Evolutionary conservation across 1,284 basidiomycete species (phyloP).

Genomic region (Butyriboletus appendiculatus): DNA sequence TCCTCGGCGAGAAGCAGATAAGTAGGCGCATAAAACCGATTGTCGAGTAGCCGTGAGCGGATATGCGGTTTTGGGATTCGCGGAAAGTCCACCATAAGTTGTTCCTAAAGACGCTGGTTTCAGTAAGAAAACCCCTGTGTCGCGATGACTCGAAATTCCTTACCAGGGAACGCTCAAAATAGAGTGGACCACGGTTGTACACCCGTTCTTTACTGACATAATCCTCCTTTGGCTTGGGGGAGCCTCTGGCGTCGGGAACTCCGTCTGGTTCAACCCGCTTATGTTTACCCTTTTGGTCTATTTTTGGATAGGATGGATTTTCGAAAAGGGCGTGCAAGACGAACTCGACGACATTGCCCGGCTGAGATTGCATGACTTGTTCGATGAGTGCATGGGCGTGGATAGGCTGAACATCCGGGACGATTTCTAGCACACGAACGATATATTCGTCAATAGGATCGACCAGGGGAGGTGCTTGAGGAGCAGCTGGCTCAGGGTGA

Average conservation of each 20-base stretch:
- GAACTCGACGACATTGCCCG: constrained; percentile 46
- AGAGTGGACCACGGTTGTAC: constrained; percentile 42
- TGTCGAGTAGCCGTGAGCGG: constrained; percentile 38
- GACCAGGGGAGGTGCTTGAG: neutral
- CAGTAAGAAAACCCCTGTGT: constrained; percentile 7
- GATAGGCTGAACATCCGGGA: constrained; percentile 63
- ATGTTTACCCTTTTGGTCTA: constrained; percentile 55
- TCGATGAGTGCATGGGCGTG: constrained; percentile 50
- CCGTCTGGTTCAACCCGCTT: constrained; percentile 38
- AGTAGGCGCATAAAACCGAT: constrained; percentile 63
- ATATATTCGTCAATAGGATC: constrained; percentile 29
- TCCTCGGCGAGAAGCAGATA: constrained; percentile 48
- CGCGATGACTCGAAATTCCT: constrained; percentile 18
- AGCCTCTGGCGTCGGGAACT: constrained; percentile 18
- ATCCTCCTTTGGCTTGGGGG: constrained; percentile 41
- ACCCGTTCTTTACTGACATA: constrained; percentile 49
- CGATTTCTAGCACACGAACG: constrained; percentile 59
- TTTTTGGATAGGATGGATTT: constrained; percentile 59
- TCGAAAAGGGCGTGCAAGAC: constrained; percentile 65
- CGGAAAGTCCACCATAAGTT: constrained; percentile 58
- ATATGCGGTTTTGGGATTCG: constrained; percentile 55
- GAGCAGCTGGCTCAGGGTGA: neutral
- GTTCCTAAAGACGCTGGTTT: constrained; percentile 38
- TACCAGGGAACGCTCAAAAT: constrained; percentile 53
- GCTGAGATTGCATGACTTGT: constrained; percentile 35